Evolutionary conservation across 352 stramenopile genomes (phyloP).

Genomic region (Peronosclerospora sorghi): DNA sequence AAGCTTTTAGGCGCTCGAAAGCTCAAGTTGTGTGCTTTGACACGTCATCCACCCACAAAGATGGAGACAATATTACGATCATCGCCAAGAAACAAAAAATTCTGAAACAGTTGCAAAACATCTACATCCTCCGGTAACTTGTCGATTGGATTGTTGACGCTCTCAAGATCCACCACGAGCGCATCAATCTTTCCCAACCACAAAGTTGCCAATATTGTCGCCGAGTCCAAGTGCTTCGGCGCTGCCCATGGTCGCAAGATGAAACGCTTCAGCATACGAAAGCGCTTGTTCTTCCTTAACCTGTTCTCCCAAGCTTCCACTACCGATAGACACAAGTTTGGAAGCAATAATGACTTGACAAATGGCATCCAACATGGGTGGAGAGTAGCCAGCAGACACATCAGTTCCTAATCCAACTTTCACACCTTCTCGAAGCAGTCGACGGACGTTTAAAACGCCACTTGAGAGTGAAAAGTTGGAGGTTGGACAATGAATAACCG

Average conservation of each 20-base stretch:
- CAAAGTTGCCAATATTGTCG: conserved; percentile 84
- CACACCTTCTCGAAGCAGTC: conserved; percentile 52
- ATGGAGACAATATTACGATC: conserved; percentile 34
- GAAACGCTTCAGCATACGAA: conserved; percentile 79
- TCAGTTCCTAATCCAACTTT: conserved; percentile 92
- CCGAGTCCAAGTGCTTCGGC: conserved; percentile 23
- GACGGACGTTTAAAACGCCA: conserved; percentile 74
- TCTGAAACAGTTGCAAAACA: conserved; percentile 75
- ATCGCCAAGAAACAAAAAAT: conserved; percentile 27
- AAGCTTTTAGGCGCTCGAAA: background rate
- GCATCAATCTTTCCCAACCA: conserved; percentile 86
- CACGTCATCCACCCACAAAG: conserved; percentile 58
- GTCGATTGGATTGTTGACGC: conserved; percentile 54
- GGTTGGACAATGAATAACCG: conserved; percentile 91
- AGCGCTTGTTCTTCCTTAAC: conserved; percentile 21
- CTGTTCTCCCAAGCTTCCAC: conserved; percentile 31
- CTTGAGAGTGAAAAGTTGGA: conserved; percentile 92
- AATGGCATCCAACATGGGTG: conserved; percentile 90
- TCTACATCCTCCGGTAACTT: conserved; percentile 36
- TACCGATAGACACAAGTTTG: conserved; percentile 66
- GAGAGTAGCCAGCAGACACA: conserved; percentile 88
- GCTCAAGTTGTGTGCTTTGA: conserved; percentile 25
- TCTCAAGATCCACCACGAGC: conserved; percentile 67
- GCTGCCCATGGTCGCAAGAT: conserved; percentile 84
- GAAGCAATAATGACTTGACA: conserved; percentile 86